These are phyloP conservation scores for Mycena sanguinolenta DNA, from an alignment of 768 basidiomycete species.

Conservation along the genomic window DNA sequence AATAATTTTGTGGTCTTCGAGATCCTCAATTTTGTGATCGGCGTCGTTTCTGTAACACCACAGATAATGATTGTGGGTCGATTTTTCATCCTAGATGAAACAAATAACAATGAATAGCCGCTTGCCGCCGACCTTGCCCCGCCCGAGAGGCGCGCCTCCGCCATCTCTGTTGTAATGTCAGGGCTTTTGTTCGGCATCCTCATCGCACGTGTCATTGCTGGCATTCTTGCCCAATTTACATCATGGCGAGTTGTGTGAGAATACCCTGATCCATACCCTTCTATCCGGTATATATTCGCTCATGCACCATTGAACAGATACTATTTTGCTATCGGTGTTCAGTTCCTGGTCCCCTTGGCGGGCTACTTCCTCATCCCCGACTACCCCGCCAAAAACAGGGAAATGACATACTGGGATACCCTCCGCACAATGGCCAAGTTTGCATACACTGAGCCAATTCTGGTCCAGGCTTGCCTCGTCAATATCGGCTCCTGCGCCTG, in stretches of 20 bases:
- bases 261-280: neutral
- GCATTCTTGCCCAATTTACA: constrained; percentile 79
- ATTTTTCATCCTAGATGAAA: neutral
- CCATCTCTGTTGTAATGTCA: constrained; percentile 81
- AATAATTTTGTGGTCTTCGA: constrained; percentile 72
- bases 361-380: constrained; percentile 82
- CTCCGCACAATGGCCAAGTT: constrained; percentile 70
- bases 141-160: constrained; percentile 76
- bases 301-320: constrained; percentile 50
- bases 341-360: constrained; percentile 67
- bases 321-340: constrained; percentile 82
- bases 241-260: constrained; percentile 73
- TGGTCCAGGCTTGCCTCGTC: constrained; percentile 65
- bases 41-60: constrained; percentile 77
- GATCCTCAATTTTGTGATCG: constrained; percentile 77
- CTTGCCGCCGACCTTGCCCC: constrained; percentile 88
- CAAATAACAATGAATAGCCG: constrained; percentile 39
- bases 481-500: constrained; percentile 60
- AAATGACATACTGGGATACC: constrained; percentile 72
- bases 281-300: too few relatives aligned
- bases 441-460: constrained; percentile 68
- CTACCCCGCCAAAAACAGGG: constrained; percentile 81
- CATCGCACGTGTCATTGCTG: constrained; percentile 80
- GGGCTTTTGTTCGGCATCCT: constrained; percentile 80
- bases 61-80: constrained; percentile 75